Evolutionary conservation across 2,329 filamentous ascomycete genomes (phyloP).

Genomic region (Neofusicoccum laricinum): DNA sequence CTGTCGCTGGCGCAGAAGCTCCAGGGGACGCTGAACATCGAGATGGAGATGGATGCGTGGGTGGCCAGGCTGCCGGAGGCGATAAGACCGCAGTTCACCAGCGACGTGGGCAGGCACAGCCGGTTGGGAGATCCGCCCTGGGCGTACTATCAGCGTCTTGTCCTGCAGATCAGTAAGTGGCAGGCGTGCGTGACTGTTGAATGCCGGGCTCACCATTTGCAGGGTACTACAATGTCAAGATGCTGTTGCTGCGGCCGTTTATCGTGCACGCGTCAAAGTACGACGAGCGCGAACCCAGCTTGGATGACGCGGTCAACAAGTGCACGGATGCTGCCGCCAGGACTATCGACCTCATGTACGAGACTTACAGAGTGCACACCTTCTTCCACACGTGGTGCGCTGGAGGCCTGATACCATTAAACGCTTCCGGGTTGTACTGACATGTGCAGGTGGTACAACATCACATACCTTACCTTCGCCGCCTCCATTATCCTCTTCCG

Average conservation of each 20-base stretch:
- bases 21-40: slow-evolving; percentile 33
- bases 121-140: slow-evolving; percentile 36
- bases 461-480: slow-evolving; percentile 42
- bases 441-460: slow-evolving; percentile 40
- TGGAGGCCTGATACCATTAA: not conserved
- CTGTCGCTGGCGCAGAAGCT: slow-evolving; percentile 36
- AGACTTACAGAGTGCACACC: slow-evolving; percentile 37
- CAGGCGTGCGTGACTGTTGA: too few relatives aligned
- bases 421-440: not conserved
- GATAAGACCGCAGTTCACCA: slow-evolving; percentile 29
- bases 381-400: slow-evolving; percentile 44
- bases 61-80: slow-evolving; percentile 31
- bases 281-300: slow-evolving; percentile 19
- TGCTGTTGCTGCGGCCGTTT: slow-evolving; percentile 39
- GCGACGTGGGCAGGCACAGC: slow-evolving; percentile 24
- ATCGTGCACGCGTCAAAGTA: slow-evolving; percentile 30
- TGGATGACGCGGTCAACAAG: slow-evolving; percentile 33
- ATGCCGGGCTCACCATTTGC: not conserved
- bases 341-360: slow-evolving; percentile 40
- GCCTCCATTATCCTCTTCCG: slow-evolving; percentile 36
- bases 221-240: slow-evolving; percentile 41
- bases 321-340: slow-evolving; percentile 39
- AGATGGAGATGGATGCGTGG: slow-evolving; percentile 37
- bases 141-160: slow-evolving; percentile 37
- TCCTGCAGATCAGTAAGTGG: slow-evolving; percentile 36